These are phyloP conservation scores for Arabidopsis arenosa DNA, from an alignment of 345 rosid species.

Conservation along the genomic window DNA sequence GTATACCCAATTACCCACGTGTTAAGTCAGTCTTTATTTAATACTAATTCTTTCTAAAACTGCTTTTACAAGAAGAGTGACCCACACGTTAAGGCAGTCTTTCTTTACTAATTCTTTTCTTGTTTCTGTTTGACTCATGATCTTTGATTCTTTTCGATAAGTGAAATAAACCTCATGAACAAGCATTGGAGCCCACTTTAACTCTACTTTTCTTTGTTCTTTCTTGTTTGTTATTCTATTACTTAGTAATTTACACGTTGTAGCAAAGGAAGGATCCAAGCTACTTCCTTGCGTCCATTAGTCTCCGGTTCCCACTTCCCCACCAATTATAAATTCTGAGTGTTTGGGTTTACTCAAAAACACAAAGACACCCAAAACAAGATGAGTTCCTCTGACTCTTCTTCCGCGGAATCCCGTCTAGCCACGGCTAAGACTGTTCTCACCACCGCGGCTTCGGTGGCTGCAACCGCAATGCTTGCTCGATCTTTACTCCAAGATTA, in stretches of 20 bases:
- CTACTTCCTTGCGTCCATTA: slow-evolving; percentile 33
- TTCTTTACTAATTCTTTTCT: slow-evolving; percentile 15
- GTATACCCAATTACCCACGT: no score
- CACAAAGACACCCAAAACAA: slow-evolving; percentile 7
- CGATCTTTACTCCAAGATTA: slow-evolving; percentile 53
- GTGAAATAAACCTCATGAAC: slow-evolving; percentile 12
- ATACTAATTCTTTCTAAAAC: no score
- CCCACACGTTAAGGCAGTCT: slow-evolving; percentile 38
- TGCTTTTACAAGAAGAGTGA: slow-evolving; percentile 2
- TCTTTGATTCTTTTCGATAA: not conserved
- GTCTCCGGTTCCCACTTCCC: slow-evolving; percentile 21
- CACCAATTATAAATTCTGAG: slow-evolving; percentile 11
- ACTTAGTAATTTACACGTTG: slow-evolving; percentile 24
- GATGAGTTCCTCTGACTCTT: slow-evolving; percentile 35
- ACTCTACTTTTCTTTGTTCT: not conserved
- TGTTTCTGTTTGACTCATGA: no score
- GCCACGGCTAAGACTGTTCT: slow-evolving; percentile 54
- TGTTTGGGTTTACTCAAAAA: slow-evolving; percentile 9
- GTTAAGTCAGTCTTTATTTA: no score
- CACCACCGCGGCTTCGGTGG: slow-evolving; percentile 63
- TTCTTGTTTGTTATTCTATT: not conserved
- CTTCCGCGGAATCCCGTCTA: slow-evolving; percentile 43
- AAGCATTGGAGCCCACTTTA: slow-evolving; percentile 17
- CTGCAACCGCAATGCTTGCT: slow-evolving; percentile 59
- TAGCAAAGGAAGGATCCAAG: slow-evolving; percentile 29